These are phyloP conservation scores for sorghum (Sorghum bicolor) DNA, from an alignment of 176 grass and related monocot genomes.

Conservation along the genomic window DNA sequence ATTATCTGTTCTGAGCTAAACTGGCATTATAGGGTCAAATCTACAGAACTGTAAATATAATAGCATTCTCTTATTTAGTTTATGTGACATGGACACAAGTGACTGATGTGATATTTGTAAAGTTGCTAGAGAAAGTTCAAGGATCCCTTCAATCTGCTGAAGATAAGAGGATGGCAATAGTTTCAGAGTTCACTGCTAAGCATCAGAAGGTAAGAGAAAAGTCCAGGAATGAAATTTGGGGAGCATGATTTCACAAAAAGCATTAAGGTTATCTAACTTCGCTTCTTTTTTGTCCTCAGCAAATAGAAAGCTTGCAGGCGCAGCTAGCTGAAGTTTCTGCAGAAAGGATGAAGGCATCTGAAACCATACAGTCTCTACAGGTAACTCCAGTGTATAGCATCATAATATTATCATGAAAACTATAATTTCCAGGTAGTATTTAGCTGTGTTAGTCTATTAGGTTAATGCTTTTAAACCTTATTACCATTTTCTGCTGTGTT, in stretches of 20 bases:
- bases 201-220: conserved; percentile 69
- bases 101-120: conserved; percentile 39
- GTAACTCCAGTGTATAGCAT: conserved; percentile 34
- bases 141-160: conserved; percentile 72
- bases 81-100: conserved; percentile 7
- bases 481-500: conserved; percentile 8
- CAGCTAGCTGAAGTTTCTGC: conserved; percentile 75
- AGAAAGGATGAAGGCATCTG: conserved; percentile 79
- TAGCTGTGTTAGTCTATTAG: neutral
- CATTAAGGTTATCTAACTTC: neutral
- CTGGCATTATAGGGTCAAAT: neutral
- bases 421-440: neutral
- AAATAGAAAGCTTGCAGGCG: conserved; percentile 87
- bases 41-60: neutral
- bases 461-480: neutral
- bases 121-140: conserved; percentile 93
- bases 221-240: conserved; percentile 20
- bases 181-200: conserved; percentile 80
- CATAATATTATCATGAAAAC: conserved; percentile 20
- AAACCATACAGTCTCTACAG: conserved; percentile 96
- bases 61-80: neutral
- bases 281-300: conserved; percentile 40
- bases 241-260: neutral
- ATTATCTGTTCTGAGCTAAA: conserved; percentile 25
- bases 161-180: conserved; percentile 69